Conservation (phyloP, 495 filamentous ascomycete species). For the Ramalina peruviana region DNA sequence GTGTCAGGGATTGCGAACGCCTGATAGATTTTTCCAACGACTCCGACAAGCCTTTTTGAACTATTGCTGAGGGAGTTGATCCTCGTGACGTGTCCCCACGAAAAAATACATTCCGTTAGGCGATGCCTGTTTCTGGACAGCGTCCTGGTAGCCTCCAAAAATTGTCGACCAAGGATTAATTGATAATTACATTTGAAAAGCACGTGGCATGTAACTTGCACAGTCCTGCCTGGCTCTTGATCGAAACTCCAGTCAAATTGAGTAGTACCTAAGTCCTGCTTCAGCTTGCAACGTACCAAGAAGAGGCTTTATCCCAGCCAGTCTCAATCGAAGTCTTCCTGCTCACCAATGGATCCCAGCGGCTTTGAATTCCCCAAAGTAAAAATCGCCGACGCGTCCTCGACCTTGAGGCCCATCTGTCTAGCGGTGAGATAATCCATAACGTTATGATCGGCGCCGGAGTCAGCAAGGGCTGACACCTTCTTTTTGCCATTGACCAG, state of each 20-base stretch:
- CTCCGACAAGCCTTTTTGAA: neutral
- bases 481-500: neutral
- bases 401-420: neutral
- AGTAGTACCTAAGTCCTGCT: neutral
- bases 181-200: conserved; percentile 5
- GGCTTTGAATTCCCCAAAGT: neutral
- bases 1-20: conserved; percentile 9
- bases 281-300: neutral
- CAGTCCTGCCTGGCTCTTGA: conserved; percentile 1
- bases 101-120: conserved; percentile 3
- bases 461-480: conserved; percentile 8
- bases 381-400: neutral
- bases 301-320: neutral
- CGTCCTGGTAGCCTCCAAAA: conserved; percentile 7
- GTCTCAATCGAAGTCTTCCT: neutral
- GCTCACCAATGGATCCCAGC: conserved; percentile 3
- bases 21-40: neutral
- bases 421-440: neutral
- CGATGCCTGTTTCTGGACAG: conserved; percentile 5
- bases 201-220: conserved; percentile 10
- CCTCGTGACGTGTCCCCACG: neutral
- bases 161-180: conserved; percentile 7
- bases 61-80: conserved; percentile 1
- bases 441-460: conserved; percentile 4
- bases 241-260: conserved; percentile 4